A percentile compares a stretch with the other conserved stretches of the same genome.
Evolutionary conservation across 139 green algal genomes (phyloP).

Genomic region (Limnomonas spitsbergensis): DNA sequence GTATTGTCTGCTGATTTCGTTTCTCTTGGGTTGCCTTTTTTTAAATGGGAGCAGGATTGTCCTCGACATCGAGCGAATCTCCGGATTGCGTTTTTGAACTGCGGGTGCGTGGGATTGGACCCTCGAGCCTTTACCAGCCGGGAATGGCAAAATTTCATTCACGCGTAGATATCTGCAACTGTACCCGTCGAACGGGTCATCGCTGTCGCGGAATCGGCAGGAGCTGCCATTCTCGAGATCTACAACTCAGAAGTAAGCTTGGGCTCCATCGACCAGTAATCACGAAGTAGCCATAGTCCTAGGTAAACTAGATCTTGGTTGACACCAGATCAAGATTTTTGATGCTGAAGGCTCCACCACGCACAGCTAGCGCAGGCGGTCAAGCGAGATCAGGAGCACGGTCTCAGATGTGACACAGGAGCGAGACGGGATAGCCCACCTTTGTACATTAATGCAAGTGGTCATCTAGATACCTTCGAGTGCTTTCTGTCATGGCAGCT

Average conservation of each 20-base stretch:
- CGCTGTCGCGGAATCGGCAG: slow-evolving; percentile 58
- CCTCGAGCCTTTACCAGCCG: background rate
- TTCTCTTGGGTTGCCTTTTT: no score
- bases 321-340: slow-evolving; percentile 6
- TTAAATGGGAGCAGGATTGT: background rate
- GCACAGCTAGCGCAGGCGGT: background rate
- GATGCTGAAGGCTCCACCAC: background rate
- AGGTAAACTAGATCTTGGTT: no score
- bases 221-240: slow-evolving; percentile 67
- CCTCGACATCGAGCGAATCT: background rate
- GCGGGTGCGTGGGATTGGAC: background rate
- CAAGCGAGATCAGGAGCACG: background rate
- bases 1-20: no score
- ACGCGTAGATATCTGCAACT: background rate
- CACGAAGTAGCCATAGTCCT: background rate
- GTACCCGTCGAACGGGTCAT: slow-evolving; percentile 54
- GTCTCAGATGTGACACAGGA: background rate
- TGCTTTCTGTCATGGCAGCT: no score
- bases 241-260: slow-evolving; percentile 63
- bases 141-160: background rate
- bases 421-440: background rate
- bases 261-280: background rate
- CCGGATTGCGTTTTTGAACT: background rate
- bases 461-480: no score
- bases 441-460: background rate